A percentile compares a stretch with the other conserved stretches of the same genome.
phyloP scores from a whole-genome alignment of 805 yeast genomes.

The Candida maesae region DNA sequence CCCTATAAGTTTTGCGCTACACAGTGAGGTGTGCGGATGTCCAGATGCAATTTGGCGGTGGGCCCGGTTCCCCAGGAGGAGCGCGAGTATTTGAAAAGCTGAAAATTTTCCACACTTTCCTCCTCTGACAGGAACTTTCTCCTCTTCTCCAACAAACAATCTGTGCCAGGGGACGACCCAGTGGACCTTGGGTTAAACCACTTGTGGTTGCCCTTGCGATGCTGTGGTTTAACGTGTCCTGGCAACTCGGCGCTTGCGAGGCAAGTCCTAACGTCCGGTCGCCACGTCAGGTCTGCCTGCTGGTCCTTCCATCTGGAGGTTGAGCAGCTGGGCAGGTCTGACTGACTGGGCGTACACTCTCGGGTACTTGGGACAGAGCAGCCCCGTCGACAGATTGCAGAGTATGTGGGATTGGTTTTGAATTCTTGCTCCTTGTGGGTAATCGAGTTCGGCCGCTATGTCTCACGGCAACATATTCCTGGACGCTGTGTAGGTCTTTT shows the following conservation, averaged over 20 bases:
- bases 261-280: slow-evolving; percentile 30
- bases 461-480: slow-evolving; percentile 96
- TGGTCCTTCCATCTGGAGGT: slow-evolving; percentile 35
- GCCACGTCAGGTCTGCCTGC: slow-evolving; percentile 19
- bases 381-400: slow-evolving; percentile 99
- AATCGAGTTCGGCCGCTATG: slow-evolving; percentile 35
- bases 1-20: neutral
- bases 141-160: slow-evolving; percentile 31
- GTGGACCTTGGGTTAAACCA: slow-evolving; percentile 26
- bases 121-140: neutral
- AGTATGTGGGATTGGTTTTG: slow-evolving; percentile 62
- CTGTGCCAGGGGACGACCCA: slow-evolving; percentile 52
- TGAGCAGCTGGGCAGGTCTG: slow-evolving; percentile 46
- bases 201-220: slow-evolving; percentile 17
- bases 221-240: slow-evolving; percentile 25
- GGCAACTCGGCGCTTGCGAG: slow-evolving; percentile 64
- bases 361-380: slow-evolving; percentile 60
- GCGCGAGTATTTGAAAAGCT: slow-evolving; percentile 4
- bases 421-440: slow-evolving; percentile 38
- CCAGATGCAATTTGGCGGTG: slow-evolving; percentile 7
- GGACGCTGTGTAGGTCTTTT: slow-evolving; percentile 93
- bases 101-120: slow-evolving; percentile 12
- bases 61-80: too few relatives aligned
- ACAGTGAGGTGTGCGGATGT: slow-evolving; percentile 5
- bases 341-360: slow-evolving; percentile 45